Evolutionary conservation across 768 basidiomycete species (phyloP).

Genomic region (Postia placenta): DNA sequence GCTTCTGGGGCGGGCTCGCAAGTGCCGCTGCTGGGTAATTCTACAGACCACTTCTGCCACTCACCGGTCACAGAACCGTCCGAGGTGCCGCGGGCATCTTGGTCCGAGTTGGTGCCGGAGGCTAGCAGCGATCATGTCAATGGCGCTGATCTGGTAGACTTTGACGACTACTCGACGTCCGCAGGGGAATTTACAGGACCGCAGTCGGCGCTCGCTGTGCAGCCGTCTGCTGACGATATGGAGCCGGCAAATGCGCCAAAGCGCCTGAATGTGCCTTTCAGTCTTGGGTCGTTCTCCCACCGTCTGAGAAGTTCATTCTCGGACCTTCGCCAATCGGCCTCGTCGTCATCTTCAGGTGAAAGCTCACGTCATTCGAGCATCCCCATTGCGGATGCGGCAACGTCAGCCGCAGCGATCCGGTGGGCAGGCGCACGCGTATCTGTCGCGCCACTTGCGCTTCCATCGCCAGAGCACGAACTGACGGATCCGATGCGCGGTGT

Average conservation of each 20-base stretch:
- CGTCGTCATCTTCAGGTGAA: constrained; percentile 12
- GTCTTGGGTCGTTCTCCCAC: constrained; percentile 24
- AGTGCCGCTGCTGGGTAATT: not conserved
- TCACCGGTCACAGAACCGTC: not conserved
- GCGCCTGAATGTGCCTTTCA: constrained; percentile 13
- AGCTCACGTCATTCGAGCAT: constrained; percentile 12
- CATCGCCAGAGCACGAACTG: constrained; percentile 87
- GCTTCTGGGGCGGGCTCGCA: not conserved
- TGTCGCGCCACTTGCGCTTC: constrained; percentile 81
- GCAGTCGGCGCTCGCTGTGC: not conserved
- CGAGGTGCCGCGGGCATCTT: not conserved
- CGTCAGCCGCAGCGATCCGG: constrained; percentile 76
- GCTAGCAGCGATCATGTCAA: not conserved
- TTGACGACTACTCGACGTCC: not conserved
- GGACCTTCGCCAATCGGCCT: constrained; percentile 33
- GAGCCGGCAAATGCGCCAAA: not conserved
- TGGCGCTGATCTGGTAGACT: not conserved
- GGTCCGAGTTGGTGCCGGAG: not conserved
- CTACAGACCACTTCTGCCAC: not conserved
- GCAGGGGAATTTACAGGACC: not conserved
- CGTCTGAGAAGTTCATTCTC: constrained; percentile 42
- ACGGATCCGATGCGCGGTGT: constrained; percentile 85
- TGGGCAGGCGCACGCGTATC: constrained; percentile 81
- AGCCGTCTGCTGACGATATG: not conserved
- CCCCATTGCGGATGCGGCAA: constrained; percentile 46